Percentiles rank a stretch among this genome's conserved stretches.
phyloP scores from a whole-genome alignment of 441 rosid genomes.

The Omphalea diandra region DNA sequence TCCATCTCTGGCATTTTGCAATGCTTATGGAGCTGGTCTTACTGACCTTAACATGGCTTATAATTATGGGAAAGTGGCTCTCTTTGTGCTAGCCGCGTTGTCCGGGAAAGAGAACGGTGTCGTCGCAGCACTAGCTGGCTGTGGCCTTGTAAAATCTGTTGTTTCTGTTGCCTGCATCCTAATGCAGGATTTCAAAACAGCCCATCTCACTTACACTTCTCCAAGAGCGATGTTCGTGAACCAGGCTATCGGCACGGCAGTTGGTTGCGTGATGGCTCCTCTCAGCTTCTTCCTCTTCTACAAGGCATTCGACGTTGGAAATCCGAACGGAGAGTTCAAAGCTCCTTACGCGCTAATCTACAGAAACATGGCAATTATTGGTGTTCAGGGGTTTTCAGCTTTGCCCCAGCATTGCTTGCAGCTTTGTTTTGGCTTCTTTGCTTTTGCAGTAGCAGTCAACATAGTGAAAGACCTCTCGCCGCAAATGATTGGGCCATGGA shows the following conservation, averaged over 20 bases:
- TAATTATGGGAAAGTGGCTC: conserved; percentile 69
- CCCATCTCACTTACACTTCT: conserved; percentile 53
- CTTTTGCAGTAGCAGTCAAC: conserved; percentile 46
- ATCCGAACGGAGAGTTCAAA: conserved; percentile 58
- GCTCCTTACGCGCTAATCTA: conserved; percentile 69
- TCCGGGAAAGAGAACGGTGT: conserved; percentile 54
- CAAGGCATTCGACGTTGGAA: conserved; percentile 64
- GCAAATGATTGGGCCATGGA: conserved; percentile 42
- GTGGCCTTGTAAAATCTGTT: conserved; percentile 62
- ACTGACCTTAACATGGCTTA: conserved; percentile 77
- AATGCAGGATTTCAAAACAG: conserved; percentile 77
- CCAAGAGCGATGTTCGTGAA: conserved; percentile 67
- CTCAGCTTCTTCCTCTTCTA: conserved; percentile 62
- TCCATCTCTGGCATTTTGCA: conserved; percentile 68
- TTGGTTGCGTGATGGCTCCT: conserved; percentile 57
- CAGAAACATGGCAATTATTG: conserved; percentile 72
- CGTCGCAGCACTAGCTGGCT: conserved; percentile 61
- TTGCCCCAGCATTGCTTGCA: conserved; percentile 69
- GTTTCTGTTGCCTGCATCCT: conserved; percentile 63
- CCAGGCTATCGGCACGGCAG: conserved; percentile 53
- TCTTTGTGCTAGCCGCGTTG: conserved; percentile 55
- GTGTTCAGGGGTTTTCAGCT: conserved; percentile 68
- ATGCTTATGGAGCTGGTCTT: conserved; percentile 70
- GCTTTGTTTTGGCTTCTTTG: conserved; percentile 64
- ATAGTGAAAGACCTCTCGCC: conserved; percentile 49